Evolutionary conservation across 805 yeast species (phyloP), one percentile per base, ranked within the genome.

Genomic region (Candida ipomoeae): DNA sequence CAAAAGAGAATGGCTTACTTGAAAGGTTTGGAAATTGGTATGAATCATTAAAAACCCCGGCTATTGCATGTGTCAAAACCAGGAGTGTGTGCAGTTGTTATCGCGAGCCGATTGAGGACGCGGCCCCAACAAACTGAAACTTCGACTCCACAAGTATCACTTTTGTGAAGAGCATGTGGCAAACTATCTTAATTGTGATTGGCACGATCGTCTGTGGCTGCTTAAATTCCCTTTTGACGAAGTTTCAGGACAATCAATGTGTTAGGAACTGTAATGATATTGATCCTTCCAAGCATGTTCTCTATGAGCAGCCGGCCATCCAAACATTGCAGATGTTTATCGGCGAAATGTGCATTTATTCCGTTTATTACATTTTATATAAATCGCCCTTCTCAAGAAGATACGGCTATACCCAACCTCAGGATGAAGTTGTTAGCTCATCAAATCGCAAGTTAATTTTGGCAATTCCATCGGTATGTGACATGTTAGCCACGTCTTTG

Each of bases 321-420:
- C 94, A 87, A 63, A 83, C 94, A 1, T 67, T 85, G 17, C 92
- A 87, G 65, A 87, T 87, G 94, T 87, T 87, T 60, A 63, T 85
- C 4, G 95, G 91, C 21, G 95, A 87, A 61, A 66, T 80, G 35
- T 64, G 68, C 23, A 78, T 83, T 46, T 76, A 74, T 64, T 39
- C 77, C 6, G 74, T 75, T 17, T 77, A 70, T 55, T 62, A 60
- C 54, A 51, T 67, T 37, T 38, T 66, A 26, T 63, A 64, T 48
- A 59, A 59, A 47, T 55, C 56, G 11, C 57, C 59, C 8, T 49
- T 54, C 37, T 46, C 55, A 7, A 49, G 40, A 26, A 46, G 60
- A 10, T 23, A 48, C 4, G 51, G 51, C 20, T 57, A 57, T 36
- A 26, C 46, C 3, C 49, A 46, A 8, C 46, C 46, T 17, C 17